Percentiles rank a stretch among this genome's conserved stretches.
Evolutionary conservation across 257 asterid genomes (phyloP).

Genomic region (Orobanche coerulescens): DNA sequence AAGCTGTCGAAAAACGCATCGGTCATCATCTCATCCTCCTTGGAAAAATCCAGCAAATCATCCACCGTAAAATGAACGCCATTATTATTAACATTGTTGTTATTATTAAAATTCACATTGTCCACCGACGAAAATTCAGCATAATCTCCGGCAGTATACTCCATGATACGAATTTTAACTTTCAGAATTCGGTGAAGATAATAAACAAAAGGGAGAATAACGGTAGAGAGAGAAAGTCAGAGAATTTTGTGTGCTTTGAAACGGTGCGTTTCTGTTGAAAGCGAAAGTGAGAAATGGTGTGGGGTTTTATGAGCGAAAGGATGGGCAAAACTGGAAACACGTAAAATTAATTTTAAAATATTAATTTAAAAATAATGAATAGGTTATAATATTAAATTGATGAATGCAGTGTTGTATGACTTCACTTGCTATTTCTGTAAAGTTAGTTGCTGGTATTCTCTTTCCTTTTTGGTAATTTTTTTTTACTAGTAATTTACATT

Average conservation of each 20-base stretch:
- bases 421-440: conserved; percentile 38
- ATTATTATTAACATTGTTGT: conserved; percentile 18
- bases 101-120: conserved; percentile 22
- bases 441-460: conserved; percentile 33
- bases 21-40: conserved; percentile 77
- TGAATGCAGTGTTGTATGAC: conserved; percentile 32
- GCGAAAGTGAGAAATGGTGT: conserved; percentile 50
- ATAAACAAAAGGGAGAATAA: conserved; percentile 22
- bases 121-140: conserved; percentile 36
- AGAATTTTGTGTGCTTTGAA: conserved; percentile 24
- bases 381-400: not conserved
- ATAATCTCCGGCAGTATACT: conserved; percentile 34
- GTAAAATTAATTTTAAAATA: conserved; percentile 15
- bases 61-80: conserved; percentile 52
- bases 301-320: conserved; percentile 58
- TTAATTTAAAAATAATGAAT: not conserved
- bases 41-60: conserved; percentile 82
- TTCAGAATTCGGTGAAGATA: conserved; percentile 4
- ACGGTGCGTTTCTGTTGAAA: conserved; percentile 28
- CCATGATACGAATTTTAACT: conserved; percentile 30
- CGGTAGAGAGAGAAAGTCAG: conserved; percentile 31
- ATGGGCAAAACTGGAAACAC: conserved; percentile 40
- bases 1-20: conserved; percentile 62
- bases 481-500: conserved; percentile 11
- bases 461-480: conserved; percentile 14